Conservation (phyloP, 2,329 filamentous ascomycete species). For the Clonostachys sp. region DNA sequence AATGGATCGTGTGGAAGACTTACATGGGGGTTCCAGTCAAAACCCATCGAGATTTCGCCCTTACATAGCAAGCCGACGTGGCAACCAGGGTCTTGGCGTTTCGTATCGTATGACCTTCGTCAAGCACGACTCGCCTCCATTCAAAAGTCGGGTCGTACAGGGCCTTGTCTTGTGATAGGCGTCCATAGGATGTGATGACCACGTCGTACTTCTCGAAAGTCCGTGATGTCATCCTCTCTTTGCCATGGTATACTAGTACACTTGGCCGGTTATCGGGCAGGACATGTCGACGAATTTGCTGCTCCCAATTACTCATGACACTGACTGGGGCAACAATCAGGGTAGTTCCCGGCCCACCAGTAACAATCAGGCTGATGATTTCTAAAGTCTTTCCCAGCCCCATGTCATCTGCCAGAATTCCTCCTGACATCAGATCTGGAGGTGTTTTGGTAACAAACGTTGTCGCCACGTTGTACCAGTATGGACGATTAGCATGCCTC, state of each 20-base stretch:
- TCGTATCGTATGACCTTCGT: constrained; percentile 80
- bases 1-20: constrained; percentile 13
- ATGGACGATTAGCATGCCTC: constrained; percentile 37
- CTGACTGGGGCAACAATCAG: constrained; percentile 78
- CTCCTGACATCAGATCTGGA: constrained; percentile 69
- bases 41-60: constrained; percentile 72
- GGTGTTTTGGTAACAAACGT: constrained; percentile 55
- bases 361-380: constrained; percentile 73
- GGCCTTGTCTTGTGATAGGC: constrained; percentile 58
- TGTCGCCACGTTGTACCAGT: constrained; percentile 52
- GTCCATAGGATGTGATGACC: constrained; percentile 82
- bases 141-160: constrained; percentile 35
- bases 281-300: constrained; percentile 72
- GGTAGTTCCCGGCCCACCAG: constrained; percentile 54
- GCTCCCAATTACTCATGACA: constrained; percentile 88
- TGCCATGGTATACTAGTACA: constrained; percentile 72
- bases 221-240: constrained; percentile 46
- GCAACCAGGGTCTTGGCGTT: constrained; percentile 72
- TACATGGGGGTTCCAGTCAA: constrained; percentile 76
- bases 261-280: constrained; percentile 56
- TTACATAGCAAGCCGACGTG: constrained; percentile 60
- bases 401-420: constrained; percentile 60
- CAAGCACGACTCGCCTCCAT: constrained; percentile 77
- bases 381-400: constrained; percentile 62
- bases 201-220: constrained; percentile 67